phyloP scores from a whole-genome alignment of 1,139 yeast species.

The Yamadazyma blattariae region DNA sequence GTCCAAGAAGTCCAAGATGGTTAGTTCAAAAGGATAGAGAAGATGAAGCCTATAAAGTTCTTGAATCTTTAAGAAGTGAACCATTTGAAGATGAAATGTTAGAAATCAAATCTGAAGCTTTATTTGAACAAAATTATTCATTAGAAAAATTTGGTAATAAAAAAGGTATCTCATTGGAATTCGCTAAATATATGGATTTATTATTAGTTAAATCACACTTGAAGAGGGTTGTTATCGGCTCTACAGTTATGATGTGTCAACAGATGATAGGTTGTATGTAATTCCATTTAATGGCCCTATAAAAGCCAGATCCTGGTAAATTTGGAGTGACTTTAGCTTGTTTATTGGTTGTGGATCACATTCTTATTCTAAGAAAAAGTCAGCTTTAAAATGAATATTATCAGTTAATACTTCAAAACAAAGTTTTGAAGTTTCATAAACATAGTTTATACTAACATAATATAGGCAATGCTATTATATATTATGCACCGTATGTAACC shows the following conservation, averaged over 20 bases:
- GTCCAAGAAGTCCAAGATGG: slow-evolving; percentile 24
- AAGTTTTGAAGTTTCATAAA: too few species aligned
- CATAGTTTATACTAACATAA: too few species aligned
- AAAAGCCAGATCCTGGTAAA: too few species aligned
- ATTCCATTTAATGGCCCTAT: slow-evolving; percentile 68
- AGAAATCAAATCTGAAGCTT: slow-evolving; percentile 20
- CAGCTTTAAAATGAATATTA: too few species aligned
- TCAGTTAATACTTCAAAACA: too few species aligned
- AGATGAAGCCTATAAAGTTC: slow-evolving; percentile 20
- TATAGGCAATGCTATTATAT: too few species aligned
- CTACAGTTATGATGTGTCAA: slow-evolving; percentile 60
- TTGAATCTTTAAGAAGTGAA: slow-evolving; percentile 17
- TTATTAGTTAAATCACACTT: slow-evolving; percentile 16
- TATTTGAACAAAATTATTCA: slow-evolving; percentile 17
- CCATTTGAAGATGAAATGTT: slow-evolving; percentile 17
- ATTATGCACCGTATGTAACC: too few species aligned
- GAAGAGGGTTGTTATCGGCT: slow-evolving; percentile 57
- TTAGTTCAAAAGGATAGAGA: slow-evolving; percentile 16
- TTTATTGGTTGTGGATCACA: too few species aligned
- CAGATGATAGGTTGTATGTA: slow-evolving; percentile 57
- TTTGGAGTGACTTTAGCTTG: too few species aligned
- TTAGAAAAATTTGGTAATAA: slow-evolving; percentile 13
- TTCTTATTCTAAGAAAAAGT: too few species aligned
- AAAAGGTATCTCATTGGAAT: slow-evolving; percentile 10
- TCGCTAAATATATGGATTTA: slow-evolving; percentile 15